Conservation (phyloP, 371 early-diverging fungal genomes). For the Encephalitozoon hellem region DNA sequence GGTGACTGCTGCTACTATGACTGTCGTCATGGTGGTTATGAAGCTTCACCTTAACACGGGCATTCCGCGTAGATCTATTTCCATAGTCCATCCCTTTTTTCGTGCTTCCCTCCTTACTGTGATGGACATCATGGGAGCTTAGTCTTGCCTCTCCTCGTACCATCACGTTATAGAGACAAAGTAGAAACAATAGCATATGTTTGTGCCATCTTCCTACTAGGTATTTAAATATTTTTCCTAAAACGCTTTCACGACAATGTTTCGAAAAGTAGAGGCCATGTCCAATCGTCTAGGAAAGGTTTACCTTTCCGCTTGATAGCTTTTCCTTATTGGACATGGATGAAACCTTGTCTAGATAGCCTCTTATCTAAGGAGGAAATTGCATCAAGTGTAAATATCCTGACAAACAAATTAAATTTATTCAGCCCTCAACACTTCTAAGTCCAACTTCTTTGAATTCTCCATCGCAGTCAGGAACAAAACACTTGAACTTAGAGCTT, state of each 20-base stretch:
- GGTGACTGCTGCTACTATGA: neutral
- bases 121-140: neutral
- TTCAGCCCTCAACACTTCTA: neutral
- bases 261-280: neutral
- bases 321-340: neutral
- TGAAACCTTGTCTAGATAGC: neutral
- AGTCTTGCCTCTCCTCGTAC: neutral
- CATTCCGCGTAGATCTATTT: neutral
- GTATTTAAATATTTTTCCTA: slow-evolving; percentile 14
- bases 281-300: neutral
- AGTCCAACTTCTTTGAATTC: slow-evolving; percentile 50
- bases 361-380: neutral
- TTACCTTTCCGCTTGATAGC: neutral
- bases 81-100: neutral
- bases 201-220: neutral
- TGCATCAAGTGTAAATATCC: neutral
- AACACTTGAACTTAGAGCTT: slow-evolving; percentile 47
- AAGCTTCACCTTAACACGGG: neutral
- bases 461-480: slow-evolving; percentile 39
- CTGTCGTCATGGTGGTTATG: neutral
- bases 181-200: slow-evolving; percentile 6
- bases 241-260: slow-evolving; percentile 5
- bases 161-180: neutral
- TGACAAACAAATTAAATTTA: neutral
- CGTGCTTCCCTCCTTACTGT: neutral